Conservation (phyloP, 108 stramenopile genomes). For the Nitzschia putrida region DNA sequence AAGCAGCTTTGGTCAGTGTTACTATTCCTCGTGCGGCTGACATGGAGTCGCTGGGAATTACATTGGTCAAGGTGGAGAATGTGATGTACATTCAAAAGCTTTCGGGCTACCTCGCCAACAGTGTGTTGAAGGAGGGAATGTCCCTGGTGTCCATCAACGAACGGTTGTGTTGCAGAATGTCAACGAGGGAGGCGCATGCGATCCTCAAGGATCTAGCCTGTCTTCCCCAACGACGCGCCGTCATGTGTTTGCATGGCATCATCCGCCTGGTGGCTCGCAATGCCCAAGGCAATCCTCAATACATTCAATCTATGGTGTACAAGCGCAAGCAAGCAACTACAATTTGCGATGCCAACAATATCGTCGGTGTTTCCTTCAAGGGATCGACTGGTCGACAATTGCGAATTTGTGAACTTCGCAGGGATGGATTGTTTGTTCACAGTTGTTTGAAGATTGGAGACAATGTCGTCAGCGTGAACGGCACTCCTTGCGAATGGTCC, state of each 20-base stretch:
- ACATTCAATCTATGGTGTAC: constrained; percentile 23
- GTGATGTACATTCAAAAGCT: constrained; percentile 12
- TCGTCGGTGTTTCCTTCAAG: constrained; percentile 21
- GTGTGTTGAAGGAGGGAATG: constrained; percentile 12
- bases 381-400: constrained; percentile 16
- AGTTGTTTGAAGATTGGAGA: constrained; percentile 23
- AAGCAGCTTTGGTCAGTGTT: constrained; percentile 3
- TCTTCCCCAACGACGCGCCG: not conserved
- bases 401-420: constrained; percentile 7
- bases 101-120: constrained; percentile 7
- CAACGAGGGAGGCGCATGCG: not conserved
- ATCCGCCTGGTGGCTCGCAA: constrained; percentile 12
- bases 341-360: not conserved
- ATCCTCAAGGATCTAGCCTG: not conserved
- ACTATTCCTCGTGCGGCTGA: not conserved
- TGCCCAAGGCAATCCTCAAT: constrained; percentile 15
- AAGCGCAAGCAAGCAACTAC: not conserved
- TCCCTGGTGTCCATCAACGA: constrained; percentile 4
- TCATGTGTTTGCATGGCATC: not conserved
- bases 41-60: constrained; percentile 1
- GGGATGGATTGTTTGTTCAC: constrained; percentile 12
- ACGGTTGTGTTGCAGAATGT: not conserved
- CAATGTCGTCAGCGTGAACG: constrained; percentile 6
- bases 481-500: not conserved
- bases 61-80: constrained; percentile 4